Evolutionary conservation across 768 basidiomycete species (phyloP), one percentile per base, ranked within the genome.

Genomic region (Tremella mesenterica): DNA sequence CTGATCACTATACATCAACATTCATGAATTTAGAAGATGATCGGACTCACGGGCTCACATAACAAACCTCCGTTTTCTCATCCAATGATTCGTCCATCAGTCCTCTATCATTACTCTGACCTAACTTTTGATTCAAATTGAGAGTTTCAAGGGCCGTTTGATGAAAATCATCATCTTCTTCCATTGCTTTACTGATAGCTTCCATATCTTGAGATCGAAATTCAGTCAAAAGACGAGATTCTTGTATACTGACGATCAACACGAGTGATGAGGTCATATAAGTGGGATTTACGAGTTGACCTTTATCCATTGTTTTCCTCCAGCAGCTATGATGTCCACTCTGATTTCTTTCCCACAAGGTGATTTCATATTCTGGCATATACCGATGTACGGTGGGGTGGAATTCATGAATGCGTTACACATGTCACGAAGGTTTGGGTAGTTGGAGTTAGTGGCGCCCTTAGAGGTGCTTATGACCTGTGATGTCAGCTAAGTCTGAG

Each of bases 151-250:
- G n/a, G n/a, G n/a, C n/a, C n/a, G n/a, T n/a, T n/a, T n/a, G n/a
- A n/a, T n/a, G n/a, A n/a, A n/a, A n/a, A n/a, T n/a, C n/a, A n/a
- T n/a, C n/a, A n/a, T n/a, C n/a, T n/a, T n/a, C n/a, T n/a, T n/a
- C n/a, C n/a, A n/a, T n/a, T n/a, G n/a, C n/a, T n/a, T n/a, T n/a
- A n/a, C n/a, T n/a, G n/a, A n/a, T n/a, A n/a, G n/a, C n/a, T n/a
- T n/a, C n/a, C n/a, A n/a, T n/a, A 16, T 91, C 89, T 28, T 86
- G 79, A 73, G 91, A 88, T 30, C 82, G 79, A 58, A 93, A 85
- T 67, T 93, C 89, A 28, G 84, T 79, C 4, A 85, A 73, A 26
- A 93, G 76, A 1, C 86, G 82, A 3, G 82, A 77, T 56, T 86
- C 86, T 64, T 85, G 90, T 9, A 85, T 81, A 9, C 88, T 91